A percentile compares a stretch with the other conserved stretches of the same genome.
phyloP scores from a whole-genome alignment of 2,329 filamentous ascomycete genomes.

The Monosporascus cannonballus region DNA sequence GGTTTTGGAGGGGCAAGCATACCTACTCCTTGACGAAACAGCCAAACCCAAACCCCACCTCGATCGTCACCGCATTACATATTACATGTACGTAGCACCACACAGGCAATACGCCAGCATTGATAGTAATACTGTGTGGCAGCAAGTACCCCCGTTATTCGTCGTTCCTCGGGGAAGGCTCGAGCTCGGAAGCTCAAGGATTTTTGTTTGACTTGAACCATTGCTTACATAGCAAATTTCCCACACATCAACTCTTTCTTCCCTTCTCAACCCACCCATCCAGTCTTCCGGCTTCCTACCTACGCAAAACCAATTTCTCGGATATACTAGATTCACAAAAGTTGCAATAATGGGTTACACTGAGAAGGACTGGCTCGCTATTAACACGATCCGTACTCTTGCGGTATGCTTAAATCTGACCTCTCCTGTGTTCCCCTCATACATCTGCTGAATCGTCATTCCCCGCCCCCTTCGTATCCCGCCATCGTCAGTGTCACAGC shows the following conservation, averaged over 20 bases:
- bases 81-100: not conserved
- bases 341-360: slow-evolving; percentile 74
- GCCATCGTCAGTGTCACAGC: slow-evolving; percentile 22
- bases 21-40: not conserved
- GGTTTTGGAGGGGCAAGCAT: not conserved
- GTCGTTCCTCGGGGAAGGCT: too few species aligned
- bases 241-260: slow-evolving; percentile 1
- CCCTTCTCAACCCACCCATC: slow-evolving; percentile 1
- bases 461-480: slow-evolving; percentile 27
- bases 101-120: not conserved
- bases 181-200: too few species aligned
- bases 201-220: too few species aligned
- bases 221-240: too few species aligned
- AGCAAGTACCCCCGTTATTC: too few species aligned
- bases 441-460: not conserved
- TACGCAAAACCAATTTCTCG: not conserved
- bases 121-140: too few species aligned
- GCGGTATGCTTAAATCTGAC: slow-evolving; percentile 62
- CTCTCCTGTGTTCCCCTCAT: slow-evolving; percentile 8
- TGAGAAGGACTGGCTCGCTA: slow-evolving; percentile 81
- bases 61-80: not conserved
- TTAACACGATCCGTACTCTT: slow-evolving; percentile 97
- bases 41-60: not conserved
- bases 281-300: not conserved
- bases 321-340: slow-evolving; percentile 18